A percentile compares a stretch with the other conserved stretches of the same genome.
phyloP scores from a whole-genome alignment of 192 early-diverging fungal genomes.

The Entomortierella parvispora region DNA sequence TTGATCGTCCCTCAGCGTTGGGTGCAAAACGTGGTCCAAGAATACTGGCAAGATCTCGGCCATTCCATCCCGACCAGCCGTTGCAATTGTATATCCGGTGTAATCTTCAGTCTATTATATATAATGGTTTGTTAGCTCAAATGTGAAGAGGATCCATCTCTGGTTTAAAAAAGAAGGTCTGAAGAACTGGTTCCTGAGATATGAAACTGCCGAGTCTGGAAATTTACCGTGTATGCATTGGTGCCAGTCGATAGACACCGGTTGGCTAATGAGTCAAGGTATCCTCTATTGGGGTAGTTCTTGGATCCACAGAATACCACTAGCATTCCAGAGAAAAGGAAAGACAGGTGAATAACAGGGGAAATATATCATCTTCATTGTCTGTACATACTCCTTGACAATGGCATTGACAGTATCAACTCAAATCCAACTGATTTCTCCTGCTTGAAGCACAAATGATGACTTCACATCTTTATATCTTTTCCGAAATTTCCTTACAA shows the following conservation, averaged over 20 bases:
- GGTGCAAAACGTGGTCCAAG: constrained; percentile 83
- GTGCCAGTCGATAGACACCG: constrained; percentile 82
- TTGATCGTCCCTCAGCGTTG: constrained; percentile 75
- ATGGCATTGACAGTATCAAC: too few relatives aligned
- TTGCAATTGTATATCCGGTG: constrained; percentile 77
- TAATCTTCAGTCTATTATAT: constrained; percentile 54
- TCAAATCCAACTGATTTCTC: too few relatives aligned
- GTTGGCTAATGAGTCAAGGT: constrained; percentile 77
- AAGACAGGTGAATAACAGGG: too few relatives aligned
- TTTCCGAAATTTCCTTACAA: constrained; percentile 27
- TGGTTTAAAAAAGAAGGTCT: too few relatives aligned
- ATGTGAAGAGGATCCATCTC: too few relatives aligned
- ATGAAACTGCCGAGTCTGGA: too few relatives aligned
- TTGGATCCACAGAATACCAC: constrained; percentile 86
- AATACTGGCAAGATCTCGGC: constrained; percentile 79
- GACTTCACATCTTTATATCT: too few relatives aligned
- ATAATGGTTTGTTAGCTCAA: not conserved
- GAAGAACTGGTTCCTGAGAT: too few relatives aligned
- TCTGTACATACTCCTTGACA: too few relatives aligned
- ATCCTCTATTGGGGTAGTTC: constrained; percentile 72
- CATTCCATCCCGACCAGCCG: constrained; percentile 74
- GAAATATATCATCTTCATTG: too few relatives aligned
- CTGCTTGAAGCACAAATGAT: too few relatives aligned
- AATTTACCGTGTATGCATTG: constrained; percentile 73
- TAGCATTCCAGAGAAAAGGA: constrained; percentile 25